phyloP scores from a whole-genome alignment of 1,139 yeast genomes.

The Blastobotrys capitulatus region DNA sequence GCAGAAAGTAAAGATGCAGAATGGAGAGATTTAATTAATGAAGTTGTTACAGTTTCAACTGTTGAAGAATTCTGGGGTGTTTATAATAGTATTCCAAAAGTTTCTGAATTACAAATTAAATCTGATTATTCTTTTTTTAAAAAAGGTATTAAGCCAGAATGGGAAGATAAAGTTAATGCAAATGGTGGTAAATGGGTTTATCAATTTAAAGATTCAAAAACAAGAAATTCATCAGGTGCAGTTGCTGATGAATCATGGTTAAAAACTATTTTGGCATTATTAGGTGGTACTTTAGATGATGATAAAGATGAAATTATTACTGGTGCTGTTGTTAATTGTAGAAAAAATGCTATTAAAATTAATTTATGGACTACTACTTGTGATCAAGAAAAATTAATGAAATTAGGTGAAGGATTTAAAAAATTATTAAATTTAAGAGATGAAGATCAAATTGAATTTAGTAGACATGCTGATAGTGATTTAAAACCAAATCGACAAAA shows the following conservation, averaged over 20 bases:
- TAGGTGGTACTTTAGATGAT: constrained; percentile 93
- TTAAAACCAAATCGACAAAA: not conserved
- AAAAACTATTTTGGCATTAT: constrained; percentile 80
- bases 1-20: constrained; percentile 60
- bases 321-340: constrained; percentile 88
- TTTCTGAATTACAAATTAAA: constrained; percentile 83
- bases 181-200: constrained; percentile 95
- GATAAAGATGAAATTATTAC: constrained; percentile 73
- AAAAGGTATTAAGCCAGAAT: constrained; percentile 93
- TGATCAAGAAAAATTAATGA: constrained; percentile 43
- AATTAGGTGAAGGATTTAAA: constrained; percentile 74
- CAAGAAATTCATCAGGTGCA: constrained; percentile 4
- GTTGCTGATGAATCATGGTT: constrained; percentile 79
- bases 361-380: constrained; percentile 91
- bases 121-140: constrained; percentile 96
- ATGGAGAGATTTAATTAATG: constrained; percentile 92
- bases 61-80: constrained; percentile 99
- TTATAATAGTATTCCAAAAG: constrained; percentile 88
- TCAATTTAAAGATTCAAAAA: constrained; percentile 54
- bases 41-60: constrained; percentile 84
- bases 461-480: constrained; percentile 42
- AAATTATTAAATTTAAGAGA: constrained; percentile 65
- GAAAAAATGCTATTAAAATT: constrained; percentile 77
- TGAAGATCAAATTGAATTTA: constrained; percentile 69
- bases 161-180: constrained; percentile 90